Evolutionary conservation across 2,329 filamentous ascomycete genomes (phyloP).

Genomic region (Pseudogymnoascus sp.): DNA sequence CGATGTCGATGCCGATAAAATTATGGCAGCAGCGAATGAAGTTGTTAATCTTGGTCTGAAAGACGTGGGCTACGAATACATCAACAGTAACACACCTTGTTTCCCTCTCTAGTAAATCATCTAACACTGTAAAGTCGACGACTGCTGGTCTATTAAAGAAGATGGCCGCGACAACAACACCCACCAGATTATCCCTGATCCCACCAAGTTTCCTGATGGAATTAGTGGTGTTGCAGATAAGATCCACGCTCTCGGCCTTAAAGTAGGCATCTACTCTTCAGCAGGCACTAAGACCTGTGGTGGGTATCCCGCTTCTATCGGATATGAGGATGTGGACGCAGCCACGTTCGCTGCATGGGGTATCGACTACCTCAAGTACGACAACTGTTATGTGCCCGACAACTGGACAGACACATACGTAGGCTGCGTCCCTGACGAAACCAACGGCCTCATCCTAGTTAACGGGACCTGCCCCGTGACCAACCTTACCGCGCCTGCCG

Average conservation of each 20-base stretch:
- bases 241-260: conserved; percentile 40
- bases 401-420: conserved; percentile 33
- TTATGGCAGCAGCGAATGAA: conserved; percentile 39
- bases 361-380: conserved; percentile 46
- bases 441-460: conserved; percentile 21
- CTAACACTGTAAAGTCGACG: conserved; percentile 42
- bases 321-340: conserved; percentile 45
- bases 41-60: conserved; percentile 42
- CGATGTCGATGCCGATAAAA: conserved; percentile 41
- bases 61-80: conserved; percentile 48
- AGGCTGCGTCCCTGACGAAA: conserved; percentile 33
- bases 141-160: conserved; percentile 39
- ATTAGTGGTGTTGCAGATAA: conserved; percentile 39
- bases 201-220: conserved; percentile 38
- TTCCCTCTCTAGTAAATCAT: conserved; percentile 18
- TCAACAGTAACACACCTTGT: conserved; percentile 27
- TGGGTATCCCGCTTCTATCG: conserved; percentile 37
- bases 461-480: conserved; percentile 35
- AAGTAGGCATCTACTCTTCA: conserved; percentile 45
- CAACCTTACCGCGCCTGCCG: conserved; percentile 31
- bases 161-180: conserved; percentile 35
- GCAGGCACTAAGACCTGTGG: conserved; percentile 37
- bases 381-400: conserved; percentile 45
- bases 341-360: conserved; percentile 43
- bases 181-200: conserved; percentile 31